A percentile compares a stretch with the other conserved stretches of the same genome.
Conservation (phyloP, 805 yeast species). For the Candida nemodendra region DNA sequence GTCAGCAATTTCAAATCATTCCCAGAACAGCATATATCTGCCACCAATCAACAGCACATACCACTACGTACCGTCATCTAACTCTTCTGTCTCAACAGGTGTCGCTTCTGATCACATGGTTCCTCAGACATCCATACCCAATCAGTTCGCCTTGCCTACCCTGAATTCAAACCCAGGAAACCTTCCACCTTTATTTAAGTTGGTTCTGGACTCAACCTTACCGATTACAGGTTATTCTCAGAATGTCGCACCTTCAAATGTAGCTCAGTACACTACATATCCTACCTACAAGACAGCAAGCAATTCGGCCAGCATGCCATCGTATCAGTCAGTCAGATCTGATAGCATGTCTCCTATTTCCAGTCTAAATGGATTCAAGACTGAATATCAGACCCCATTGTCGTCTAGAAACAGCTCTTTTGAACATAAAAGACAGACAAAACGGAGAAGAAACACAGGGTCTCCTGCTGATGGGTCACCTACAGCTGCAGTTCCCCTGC, state of each 20-base stretch:
- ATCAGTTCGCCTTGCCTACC: conserved; percentile 4
- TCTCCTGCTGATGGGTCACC: conserved; percentile 7
- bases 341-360: conserved; percentile 7
- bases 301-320: conserved; percentile 3
- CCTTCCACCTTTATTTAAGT: conserved; percentile 27
- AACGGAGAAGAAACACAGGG: conserved; percentile 5
- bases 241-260: background rate
- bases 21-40: conserved; percentile 15
- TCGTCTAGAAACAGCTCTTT: conserved; percentile 11
- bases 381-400: conserved; percentile 5
- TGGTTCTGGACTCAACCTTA: conserved; percentile 26
- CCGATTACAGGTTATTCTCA: conserved; percentile 20
- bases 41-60: conserved; percentile 19
- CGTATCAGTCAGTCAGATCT: conserved; percentile 7
- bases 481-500: conserved; percentile 12
- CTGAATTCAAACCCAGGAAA: conserved; percentile 5
- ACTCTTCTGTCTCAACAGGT: background rate
- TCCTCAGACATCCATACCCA: conserved; percentile 1
- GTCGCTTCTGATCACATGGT: conserved; percentile 6
- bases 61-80: conserved; percentile 10
- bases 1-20: conserved; percentile 1
- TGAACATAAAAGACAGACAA: conserved; percentile 5
- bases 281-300: background rate
- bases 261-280: background rate
- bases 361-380: conserved; percentile 7